Percentiles rank a stretch among this genome's conserved stretches.
These are phyloP conservation scores for Erucastrum elatum DNA, from an alignment of 345 rosid species.

Conservation along the genomic window DNA sequence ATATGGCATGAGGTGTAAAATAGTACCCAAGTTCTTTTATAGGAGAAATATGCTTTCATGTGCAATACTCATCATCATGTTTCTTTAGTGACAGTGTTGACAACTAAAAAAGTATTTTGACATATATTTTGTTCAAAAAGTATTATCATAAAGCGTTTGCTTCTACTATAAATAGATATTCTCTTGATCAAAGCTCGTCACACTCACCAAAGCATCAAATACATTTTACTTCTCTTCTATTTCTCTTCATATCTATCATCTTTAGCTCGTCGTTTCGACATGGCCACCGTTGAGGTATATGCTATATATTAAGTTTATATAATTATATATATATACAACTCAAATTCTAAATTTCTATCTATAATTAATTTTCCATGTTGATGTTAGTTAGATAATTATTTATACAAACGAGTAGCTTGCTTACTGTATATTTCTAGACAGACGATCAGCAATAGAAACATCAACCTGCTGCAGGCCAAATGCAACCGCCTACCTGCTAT, in stretches of 20 bases:
- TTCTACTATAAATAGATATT: conserved; percentile 31
- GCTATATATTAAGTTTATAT: neutral
- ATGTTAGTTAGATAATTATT: neutral
- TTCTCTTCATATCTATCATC: neutral
- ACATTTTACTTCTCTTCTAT: conserved; percentile 4
- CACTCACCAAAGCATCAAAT: conserved; percentile 23
- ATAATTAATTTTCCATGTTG: neutral
- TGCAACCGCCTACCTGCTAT: too few relatives aligned
- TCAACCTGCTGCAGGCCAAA: too few relatives aligned
- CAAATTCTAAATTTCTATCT: neutral
- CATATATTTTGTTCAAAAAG: neutral
- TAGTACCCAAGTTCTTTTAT: conserved; percentile 9
- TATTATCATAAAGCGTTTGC: conserved; percentile 5
- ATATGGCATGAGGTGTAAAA: conserved; percentile 31
- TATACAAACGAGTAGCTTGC: too few relatives aligned
- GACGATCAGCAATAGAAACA: too few relatives aligned
- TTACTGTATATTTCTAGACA: too few relatives aligned
- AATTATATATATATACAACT: neutral
- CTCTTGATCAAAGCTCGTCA: conserved; percentile 19
- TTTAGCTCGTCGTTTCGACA: conserved; percentile 3
- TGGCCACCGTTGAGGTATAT: conserved; percentile 40
- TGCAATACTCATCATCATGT: conserved; percentile 28
- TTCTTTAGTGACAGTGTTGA: neutral
- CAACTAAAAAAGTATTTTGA: neutral
- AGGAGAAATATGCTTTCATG: conserved; percentile 31